phyloP scores from a whole-genome alignment of 163 green algal species.

The Scenedesmus sp. region DNA sequence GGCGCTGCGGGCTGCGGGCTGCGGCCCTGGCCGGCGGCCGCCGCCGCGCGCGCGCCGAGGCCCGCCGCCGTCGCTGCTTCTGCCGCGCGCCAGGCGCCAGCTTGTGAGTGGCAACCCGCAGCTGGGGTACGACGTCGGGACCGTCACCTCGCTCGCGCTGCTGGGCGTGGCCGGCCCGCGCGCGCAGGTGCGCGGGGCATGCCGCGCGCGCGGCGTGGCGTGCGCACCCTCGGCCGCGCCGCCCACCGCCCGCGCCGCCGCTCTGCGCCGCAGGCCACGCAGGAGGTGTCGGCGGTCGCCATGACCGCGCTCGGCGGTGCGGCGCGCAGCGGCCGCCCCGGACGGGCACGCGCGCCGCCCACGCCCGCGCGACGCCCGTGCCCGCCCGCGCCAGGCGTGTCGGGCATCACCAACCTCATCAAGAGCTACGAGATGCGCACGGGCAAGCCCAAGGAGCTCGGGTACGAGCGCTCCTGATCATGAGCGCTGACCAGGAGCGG shows the following conservation, averaged over 20 bases:
- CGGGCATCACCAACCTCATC: constrained; percentile 53
- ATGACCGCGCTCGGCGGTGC: constrained; percentile 57
- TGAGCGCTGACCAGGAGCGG: too few species aligned
- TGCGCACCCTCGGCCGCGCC: neutral
- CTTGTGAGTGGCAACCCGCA: constrained; percentile 53
- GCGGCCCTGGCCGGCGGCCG: neutral
- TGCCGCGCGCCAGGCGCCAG: constrained; percentile 49
- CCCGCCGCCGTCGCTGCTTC: neutral
- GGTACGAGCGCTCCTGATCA: constrained; percentile 24
- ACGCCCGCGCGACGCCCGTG: neutral
- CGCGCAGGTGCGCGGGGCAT: neutral
- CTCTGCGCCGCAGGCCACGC: constrained; percentile 43
- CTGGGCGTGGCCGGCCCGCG: constrained; percentile 32
- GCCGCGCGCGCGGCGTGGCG: too few species aligned
- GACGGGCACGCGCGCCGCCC: neutral
- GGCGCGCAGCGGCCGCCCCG: neutral
- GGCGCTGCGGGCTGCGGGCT: too few species aligned
- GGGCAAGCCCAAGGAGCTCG: constrained; percentile 57
- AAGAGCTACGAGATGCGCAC: constrained; percentile 63
- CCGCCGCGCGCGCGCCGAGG: neutral
- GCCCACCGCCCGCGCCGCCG: too few species aligned
- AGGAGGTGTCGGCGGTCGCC: constrained; percentile 42
- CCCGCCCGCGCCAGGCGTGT: constrained; percentile 32
- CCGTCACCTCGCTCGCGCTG: constrained; percentile 51
- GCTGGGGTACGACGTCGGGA: constrained; percentile 62